phyloP scores from a whole-genome alignment of 1,284 basidiomycete genomes.

The Takashimella koratensis region DNA sequence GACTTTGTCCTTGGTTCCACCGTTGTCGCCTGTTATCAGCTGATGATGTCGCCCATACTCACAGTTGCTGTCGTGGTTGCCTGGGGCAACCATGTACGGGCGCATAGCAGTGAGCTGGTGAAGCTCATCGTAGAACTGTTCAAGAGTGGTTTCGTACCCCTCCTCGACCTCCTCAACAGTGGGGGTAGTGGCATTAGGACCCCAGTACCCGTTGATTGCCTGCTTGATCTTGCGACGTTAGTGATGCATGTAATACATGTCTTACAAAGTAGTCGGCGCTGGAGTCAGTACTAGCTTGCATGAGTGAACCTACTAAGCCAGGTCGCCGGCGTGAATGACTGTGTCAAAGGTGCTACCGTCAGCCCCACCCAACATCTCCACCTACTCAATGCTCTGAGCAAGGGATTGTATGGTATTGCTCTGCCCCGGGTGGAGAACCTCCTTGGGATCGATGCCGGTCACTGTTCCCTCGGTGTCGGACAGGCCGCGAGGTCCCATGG shows the following conservation, averaged over 20 bases:
- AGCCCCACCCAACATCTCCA: too few relatives aligned
- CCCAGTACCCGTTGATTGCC: slow-evolving; percentile 11
- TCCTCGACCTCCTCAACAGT: slow-evolving; percentile 10
- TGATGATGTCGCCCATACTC: neutral
- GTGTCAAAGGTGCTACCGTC: slow-evolving; percentile 20
- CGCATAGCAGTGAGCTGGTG: slow-evolving; percentile 13
- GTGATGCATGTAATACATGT: neutral
- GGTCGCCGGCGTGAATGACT: slow-evolving; percentile 14
- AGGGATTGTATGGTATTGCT: slow-evolving; percentile 23
- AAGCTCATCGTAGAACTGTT: slow-evolving; percentile 28
- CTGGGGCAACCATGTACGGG: slow-evolving; percentile 10
- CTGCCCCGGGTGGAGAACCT: slow-evolving; percentile 10
- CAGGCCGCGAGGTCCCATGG: slow-evolving; percentile 21
- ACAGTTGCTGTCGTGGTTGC: slow-evolving; percentile 4
- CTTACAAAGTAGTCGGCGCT: slow-evolving; percentile 12
- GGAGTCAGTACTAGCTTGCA: neutral
- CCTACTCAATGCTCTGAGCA: neutral
- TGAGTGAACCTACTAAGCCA: slow-evolving; percentile 6
- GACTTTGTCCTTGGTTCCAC: slow-evolving; percentile 3
- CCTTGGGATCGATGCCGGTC: neutral
- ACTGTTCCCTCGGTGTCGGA: slow-evolving; percentile 9
- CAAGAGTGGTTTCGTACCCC: slow-evolving; percentile 16
- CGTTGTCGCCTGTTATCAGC: neutral
- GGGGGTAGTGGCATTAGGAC: neutral
- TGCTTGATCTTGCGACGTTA: slow-evolving; percentile 5